phyloP scores from a whole-genome alignment of 441 rosid species.

The Flueggea neowawraea region DNA sequence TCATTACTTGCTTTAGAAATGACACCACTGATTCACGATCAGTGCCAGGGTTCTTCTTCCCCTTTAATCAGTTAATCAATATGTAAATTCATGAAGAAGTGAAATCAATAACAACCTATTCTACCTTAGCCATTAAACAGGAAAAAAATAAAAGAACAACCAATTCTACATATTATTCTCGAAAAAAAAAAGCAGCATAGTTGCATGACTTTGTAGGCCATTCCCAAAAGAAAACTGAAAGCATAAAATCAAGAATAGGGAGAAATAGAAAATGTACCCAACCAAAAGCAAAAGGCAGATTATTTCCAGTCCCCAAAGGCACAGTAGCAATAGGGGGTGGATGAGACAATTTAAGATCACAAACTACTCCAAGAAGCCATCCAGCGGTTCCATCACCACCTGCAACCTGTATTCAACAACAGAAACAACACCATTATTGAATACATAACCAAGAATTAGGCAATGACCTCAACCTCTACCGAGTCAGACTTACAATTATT shows the following conservation, averaged over 20 bases:
- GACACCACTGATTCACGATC: slow-evolving; percentile 58
- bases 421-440: background rate
- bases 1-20: slow-evolving; percentile 57
- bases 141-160: background rate
- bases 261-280: slow-evolving; percentile 41
- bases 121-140: no score
- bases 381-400: slow-evolving; percentile 99
- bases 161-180: background rate
- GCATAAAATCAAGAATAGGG: no score
- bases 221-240: no score
- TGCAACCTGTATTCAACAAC: slow-evolving; percentile 47
- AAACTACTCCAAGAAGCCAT: slow-evolving; percentile 93
- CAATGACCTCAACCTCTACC: background rate
- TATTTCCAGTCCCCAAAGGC: slow-evolving; percentile 93
- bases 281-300: slow-evolving; percentile 90
- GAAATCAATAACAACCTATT: no score
- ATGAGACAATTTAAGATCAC: slow-evolving; percentile 75
- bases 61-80: slow-evolving; percentile 35
- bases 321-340: slow-evolving; percentile 90
- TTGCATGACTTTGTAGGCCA: no score
- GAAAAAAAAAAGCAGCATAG: no score
- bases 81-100: no score
- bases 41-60: slow-evolving; percentile 90
- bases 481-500: slow-evolving; percentile 53
- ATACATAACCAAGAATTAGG: background rate